Percentiles rank a stretch among this genome's conserved stretches.
phyloP scores from a whole-genome alignment of 495 filamentous ascomycete species.

The Aspergillus wentii region DNA sequence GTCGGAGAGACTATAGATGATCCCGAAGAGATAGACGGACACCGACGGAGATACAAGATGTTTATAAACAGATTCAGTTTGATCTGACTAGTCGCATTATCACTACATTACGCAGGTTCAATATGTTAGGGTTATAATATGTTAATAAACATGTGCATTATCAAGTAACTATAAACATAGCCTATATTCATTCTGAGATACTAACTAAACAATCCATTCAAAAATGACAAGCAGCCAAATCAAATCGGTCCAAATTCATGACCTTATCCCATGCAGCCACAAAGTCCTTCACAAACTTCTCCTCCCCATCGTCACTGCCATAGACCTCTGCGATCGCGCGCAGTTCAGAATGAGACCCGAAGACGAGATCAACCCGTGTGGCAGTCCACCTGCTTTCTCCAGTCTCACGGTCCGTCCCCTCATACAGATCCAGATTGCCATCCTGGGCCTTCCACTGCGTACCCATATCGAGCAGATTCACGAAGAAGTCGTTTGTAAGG shows the following conservation, averaged over 20 bases:
- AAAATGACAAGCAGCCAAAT: too few relatives aligned
- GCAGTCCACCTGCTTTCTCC: slow-evolving; percentile 63
- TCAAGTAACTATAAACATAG: too few relatives aligned
- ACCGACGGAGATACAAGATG: too few relatives aligned
- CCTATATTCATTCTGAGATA: too few relatives aligned
- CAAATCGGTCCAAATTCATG: slow-evolving; percentile 65
- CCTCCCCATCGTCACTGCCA: slow-evolving; percentile 44
- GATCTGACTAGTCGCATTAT: too few relatives aligned
- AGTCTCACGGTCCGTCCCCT: slow-evolving; percentile 62
- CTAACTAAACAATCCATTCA: too few relatives aligned
- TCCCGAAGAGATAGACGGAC: too few relatives aligned
- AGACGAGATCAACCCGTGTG: slow-evolving; percentile 63
- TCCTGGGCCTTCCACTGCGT: slow-evolving; percentile 55
- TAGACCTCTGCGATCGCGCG: slow-evolving; percentile 66
- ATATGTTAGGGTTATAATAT: too few relatives aligned
- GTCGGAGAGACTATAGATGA: too few relatives aligned
- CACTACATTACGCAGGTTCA: too few relatives aligned
- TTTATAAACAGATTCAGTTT: too few relatives aligned
- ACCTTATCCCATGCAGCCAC: slow-evolving; percentile 67
- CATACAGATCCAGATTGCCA: slow-evolving; percentile 46
- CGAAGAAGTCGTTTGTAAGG: slow-evolving; percentile 72
- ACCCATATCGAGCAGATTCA: slow-evolving; percentile 63
- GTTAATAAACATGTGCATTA: too few relatives aligned
- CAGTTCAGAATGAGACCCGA: slow-evolving; percentile 67
- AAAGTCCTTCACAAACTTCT: slow-evolving; percentile 66